phyloP scores from a whole-genome alignment of 306 rosid species.

The Purshia tridentata region DNA sequence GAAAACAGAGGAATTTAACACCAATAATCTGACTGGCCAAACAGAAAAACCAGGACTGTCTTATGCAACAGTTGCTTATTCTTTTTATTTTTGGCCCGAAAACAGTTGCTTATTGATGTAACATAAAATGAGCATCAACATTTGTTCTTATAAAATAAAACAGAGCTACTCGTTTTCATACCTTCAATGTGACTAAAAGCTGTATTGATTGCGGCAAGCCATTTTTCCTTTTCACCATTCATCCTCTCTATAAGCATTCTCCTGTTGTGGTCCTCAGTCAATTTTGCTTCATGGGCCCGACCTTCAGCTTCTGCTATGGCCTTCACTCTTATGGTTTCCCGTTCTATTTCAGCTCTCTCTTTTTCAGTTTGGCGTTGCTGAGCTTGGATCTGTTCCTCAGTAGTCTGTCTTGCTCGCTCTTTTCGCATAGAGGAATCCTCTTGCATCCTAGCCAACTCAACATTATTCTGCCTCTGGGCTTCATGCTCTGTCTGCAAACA shows the following conservation, averaged over 20 bases:
- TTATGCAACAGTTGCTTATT: background rate
- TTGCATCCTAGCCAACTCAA: conserved; percentile 92
- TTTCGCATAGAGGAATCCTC: conserved; percentile 80
- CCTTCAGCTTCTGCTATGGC: conserved; percentile 96
- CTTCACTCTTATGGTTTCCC: conserved; percentile 88
- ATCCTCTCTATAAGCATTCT: conserved; percentile 82
- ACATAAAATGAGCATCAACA: background rate
- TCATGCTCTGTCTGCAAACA: conserved; percentile 77
- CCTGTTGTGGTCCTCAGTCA: conserved; percentile 85
- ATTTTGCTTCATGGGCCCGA: conserved; percentile 80
- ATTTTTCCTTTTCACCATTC: conserved; percentile 92
- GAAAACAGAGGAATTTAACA: background rate
- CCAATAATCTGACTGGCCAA: background rate
- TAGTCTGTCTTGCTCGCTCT: conserved; percentile 78
- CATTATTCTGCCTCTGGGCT: conserved; percentile 80
- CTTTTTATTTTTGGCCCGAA: too few species aligned
- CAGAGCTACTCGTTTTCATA: conserved; percentile 23
- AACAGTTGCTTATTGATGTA: background rate
- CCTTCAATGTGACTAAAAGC: conserved; percentile 97
- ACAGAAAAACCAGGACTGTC: background rate
- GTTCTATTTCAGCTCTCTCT: conserved; percentile 87
- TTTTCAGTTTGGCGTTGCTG: conserved; percentile 88
- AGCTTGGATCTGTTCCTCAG: conserved; percentile 90
- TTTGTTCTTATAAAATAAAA: background rate
- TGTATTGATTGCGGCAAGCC: conserved; percentile 97